Base-by-base conservation (phyloP, 2,329 filamentous ascomycete species). In the Ophiobolus disseminans region DNA sequence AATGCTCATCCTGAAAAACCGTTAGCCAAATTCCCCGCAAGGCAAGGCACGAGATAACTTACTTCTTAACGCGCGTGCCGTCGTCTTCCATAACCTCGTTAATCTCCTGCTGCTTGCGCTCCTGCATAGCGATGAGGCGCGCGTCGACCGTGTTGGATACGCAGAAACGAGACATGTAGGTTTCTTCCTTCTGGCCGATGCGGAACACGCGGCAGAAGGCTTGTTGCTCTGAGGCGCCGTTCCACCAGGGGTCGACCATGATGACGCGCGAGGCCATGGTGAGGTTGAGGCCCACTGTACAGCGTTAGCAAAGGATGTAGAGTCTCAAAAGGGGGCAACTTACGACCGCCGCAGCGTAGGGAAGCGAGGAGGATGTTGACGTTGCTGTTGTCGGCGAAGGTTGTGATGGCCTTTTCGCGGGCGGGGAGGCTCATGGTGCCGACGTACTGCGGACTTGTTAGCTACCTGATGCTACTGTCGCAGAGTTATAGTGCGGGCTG, bases 141-240 rank as follows among this genome's bases (percentile, higher is more conserved):
- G 80, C 74, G 49, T 91, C 87, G 4, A 89, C 81, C 0, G 79
- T 82, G 4, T 80, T 74, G 1, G 75, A 68, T 0, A 85, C 76
- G 1, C 84, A 69, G 25, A 91, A 76, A 0, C 84, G 78, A 0
- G 82, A 78, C 48, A 88, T 79, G 9, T 82, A 74, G 0, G 86
- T 86, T 25, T 82, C 73, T 32, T 86, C 81, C 0, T 63, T 53
- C 54, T 93, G 89, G 0, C 87, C 87, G 2, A 86, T 84, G 4
- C 88, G 79, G 57, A 81, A 82, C 0, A 90, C 81, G 0, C 88
- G 81, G 1, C 78, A 81, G 61, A 83, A 83, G 0, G 82, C 86
- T 59, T 90, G 88, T n/a, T 84, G 73, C 57, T 90, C 86, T 0
- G 77, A 68, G 0, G 79, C 75, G 1, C 69, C 69, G 47, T 90